A percentile compares a stretch with the other conserved stretches of the same genome.
These are phyloP conservation scores for Trametes sp. DNA, from an alignment of 1,284 basidiomycete genomes.

Conservation along the genomic window DNA sequence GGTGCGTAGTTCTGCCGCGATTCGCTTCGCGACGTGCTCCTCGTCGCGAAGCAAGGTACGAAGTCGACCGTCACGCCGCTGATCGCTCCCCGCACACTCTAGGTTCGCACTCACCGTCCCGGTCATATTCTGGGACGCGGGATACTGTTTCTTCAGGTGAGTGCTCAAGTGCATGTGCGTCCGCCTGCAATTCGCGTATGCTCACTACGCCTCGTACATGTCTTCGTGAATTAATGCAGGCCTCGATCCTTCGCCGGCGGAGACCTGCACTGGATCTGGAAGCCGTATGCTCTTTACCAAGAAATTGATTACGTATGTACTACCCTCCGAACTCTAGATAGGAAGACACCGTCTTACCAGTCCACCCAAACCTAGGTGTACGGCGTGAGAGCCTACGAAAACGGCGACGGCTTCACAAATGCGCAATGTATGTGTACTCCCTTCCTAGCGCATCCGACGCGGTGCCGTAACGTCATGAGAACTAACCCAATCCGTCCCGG, in stretches of 20 bases:
- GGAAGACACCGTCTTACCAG: constrained; percentile 13
- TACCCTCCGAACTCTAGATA: neutral
- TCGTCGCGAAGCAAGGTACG: neutral
- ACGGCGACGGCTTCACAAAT: constrained; percentile 83
- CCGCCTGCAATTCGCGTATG: neutral
- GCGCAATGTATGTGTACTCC: constrained; percentile 74
- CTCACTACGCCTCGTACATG: neutral
- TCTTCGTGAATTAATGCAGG: constrained; percentile 38
- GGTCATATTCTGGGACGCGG: constrained; percentile 72
- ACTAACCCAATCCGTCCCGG: constrained; percentile 12
- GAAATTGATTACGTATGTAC: constrained; percentile 67
- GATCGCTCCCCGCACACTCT: constrained; percentile 9
- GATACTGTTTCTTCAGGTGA: constrained; percentile 77
- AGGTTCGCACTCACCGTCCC: constrained; percentile 66
- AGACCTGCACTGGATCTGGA: constrained; percentile 90
- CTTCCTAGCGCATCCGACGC: constrained; percentile 11
- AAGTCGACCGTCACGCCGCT: constrained; percentile 12
- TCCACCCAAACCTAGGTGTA: constrained; percentile 63
- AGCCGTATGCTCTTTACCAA: constrained; percentile 81
- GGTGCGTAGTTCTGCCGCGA: constrained; percentile 31
- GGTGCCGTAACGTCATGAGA: constrained; percentile 12
- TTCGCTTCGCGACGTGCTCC: neutral
- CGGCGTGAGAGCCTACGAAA: constrained; percentile 67
- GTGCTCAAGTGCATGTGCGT: too few relatives aligned
- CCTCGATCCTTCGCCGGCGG: constrained; percentile 78